A percentile compares a stretch with the other conserved stretches of the same genome.
Evolutionary conservation across 768 basidiomycete genomes (phyloP).

Genomic region (Tricholomella constricta): DNA sequence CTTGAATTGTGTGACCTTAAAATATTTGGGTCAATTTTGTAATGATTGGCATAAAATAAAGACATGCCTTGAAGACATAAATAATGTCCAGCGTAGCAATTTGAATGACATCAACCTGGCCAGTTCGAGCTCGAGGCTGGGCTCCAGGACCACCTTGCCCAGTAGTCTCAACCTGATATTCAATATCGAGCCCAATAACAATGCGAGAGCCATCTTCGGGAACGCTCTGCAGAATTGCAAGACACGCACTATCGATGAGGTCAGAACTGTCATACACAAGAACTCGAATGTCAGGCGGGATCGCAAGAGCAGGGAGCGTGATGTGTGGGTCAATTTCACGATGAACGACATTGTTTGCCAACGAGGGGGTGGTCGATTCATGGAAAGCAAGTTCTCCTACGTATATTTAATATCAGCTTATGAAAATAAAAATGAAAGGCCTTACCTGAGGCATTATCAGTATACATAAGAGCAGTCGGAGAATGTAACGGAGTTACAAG

Average conservation of each 20-base stretch:
- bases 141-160: background rate
- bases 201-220: background rate
- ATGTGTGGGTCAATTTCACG: background rate
- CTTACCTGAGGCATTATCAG: constrained; percentile 1
- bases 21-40: background rate
- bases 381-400: constrained; percentile 5
- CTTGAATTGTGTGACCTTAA: constrained; percentile 1
- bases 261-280: background rate
- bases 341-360: background rate
- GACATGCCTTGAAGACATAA: constrained; percentile 2
- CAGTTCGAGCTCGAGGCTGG: background rate
- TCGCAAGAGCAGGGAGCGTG: background rate
- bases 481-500: too few species aligned
- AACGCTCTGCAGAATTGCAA: background rate
- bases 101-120: constrained; percentile 5
- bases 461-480: constrained; percentile 2
- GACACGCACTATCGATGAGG: constrained; percentile 6
- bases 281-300: background rate
- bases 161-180: constrained; percentile 5
- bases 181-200: constrained; percentile 1
- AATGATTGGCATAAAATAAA: background rate
- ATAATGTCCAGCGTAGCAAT: background rate
- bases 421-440: background rate
- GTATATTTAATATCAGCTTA: background rate
- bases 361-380: background rate